Conservation (phyloP, 73 alveolate species). For the Blepharisma japonicum region DNA sequence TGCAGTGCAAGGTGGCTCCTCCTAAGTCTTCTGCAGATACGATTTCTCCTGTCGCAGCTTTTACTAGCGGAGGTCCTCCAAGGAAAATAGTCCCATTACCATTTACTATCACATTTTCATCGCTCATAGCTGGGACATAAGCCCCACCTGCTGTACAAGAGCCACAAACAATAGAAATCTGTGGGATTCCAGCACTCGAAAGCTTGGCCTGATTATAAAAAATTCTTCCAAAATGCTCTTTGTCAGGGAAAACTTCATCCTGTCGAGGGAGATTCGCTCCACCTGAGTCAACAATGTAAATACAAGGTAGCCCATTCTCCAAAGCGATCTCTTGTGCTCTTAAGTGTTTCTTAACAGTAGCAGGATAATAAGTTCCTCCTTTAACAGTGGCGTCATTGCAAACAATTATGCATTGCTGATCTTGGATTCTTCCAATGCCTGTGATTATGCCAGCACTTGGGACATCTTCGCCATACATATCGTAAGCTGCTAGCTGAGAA, state of each 20-base stretch:
- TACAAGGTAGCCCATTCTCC: conserved; percentile 92
- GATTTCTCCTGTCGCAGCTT: conserved; percentile 95
- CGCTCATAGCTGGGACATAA: conserved; percentile 97
- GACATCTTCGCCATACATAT: conserved; percentile 68
- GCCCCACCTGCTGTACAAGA: conserved; percentile 99
- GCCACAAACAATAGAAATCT: conserved; percentile 85
- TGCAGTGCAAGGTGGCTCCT: conserved; percentile 92
- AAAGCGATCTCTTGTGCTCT: conserved; percentile 95
- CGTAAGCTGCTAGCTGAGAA: conserved; percentile 76
- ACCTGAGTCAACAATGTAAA: conserved; percentile 95
- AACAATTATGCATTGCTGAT: conserved; percentile 79
- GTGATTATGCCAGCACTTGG: conserved; percentile 87
- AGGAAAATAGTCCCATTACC: conserved; percentile 93
- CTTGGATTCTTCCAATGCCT: conserved; percentile 89
- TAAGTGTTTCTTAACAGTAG: conserved; percentile 92
- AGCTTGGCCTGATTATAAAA: conserved; percentile 89
- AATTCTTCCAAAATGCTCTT: conserved; percentile 91
- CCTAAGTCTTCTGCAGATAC: conserved; percentile 87
- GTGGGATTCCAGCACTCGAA: conserved; percentile 65
- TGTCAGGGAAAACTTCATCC: conserved; percentile 86
- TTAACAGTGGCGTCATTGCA: conserved; percentile 91
- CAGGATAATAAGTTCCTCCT: conserved; percentile 94
- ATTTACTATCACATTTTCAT: conserved; percentile 89
- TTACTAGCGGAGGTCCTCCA: conserved; percentile 97
- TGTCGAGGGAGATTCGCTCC: conserved; percentile 86